Evolutionary conservation across 192 early-diverging fungal species (phyloP), one percentile per base, ranked within the genome.

Genomic region (Gaertneriomyces sp.): DNA sequence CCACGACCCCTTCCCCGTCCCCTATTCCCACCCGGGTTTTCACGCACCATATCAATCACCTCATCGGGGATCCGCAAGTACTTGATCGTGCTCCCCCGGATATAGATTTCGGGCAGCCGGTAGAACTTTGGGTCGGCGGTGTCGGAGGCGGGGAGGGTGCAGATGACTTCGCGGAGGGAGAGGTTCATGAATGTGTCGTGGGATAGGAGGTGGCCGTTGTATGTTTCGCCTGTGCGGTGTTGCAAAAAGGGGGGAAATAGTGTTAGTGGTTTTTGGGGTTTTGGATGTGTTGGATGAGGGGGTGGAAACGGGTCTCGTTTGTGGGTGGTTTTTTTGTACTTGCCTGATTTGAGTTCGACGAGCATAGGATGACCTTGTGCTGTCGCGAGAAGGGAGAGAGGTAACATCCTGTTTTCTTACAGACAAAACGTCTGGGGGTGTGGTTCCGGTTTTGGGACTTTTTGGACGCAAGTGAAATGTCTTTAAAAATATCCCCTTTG

Each of bases 131-230:
- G 25, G 25, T 33, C 25, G 25, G 25, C 25, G 25, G 25, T 33
- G 74, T 96, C 90, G n/a, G 93, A 93, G 72, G 93, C 92, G 42
- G 92, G 88, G 0, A 87, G 88, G 0, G 95, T 98, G 74, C 90
- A 90, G 68, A 97, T 95, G 19, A 97, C 94, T 71, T 96, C 93
- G 58, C 90, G 86, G 25, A 98, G 79, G 44, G 89, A 92, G 70
- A 68, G 57, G 78, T 98, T 98, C 96, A 97, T 98, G 85, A 92
- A 97, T 67, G 92, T 92, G 74, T 96, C 91, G 79, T 93, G 96
- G 69, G 88, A 92, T 58, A 92, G 91, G 77, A 98, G 86, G 79
- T 95, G 93, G 9, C 96, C 96, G 71, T 95, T 97, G 76, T 94
- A 98, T 33, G 96, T 94, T 74, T 98, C 95, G 71, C 95, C 82